Base-by-base conservation (phyloP, 129 eudicot genomes). In the Logfia minima region DNA sequence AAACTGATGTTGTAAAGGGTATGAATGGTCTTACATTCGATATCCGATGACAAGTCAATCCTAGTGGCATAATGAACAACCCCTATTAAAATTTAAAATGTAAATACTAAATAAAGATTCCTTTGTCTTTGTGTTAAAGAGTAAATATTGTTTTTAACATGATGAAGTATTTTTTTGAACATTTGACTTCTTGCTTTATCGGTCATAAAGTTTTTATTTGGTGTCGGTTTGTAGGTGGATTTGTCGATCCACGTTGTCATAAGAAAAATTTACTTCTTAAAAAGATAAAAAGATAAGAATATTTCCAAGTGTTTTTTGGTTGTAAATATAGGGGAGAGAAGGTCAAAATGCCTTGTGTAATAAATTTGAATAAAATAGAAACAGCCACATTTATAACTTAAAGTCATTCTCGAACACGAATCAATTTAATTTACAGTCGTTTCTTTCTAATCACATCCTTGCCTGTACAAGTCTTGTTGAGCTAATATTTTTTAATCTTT, bases 41-140 rank as follows among this genome's bases (percentile, higher is more conserved):
- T 24, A 67, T 39, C n/a, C 18, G 63, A 72, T 11, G 64, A 64
- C 79, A 74, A 39, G 70, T 66, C 70, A 43, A 41, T 80, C 26
- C 80, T 74, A 76, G 84, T 80, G 84, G 71, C 76, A 18, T 66
- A 4, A 29, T 70, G 56, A 75, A 80, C 84, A 67, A n/a, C 70
- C 71, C 65, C 68, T 74, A 21, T 43, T 59, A 24, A 24, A 24
- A 24, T 24, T 24, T 24, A 80, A 74, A 74, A 16, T 4, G 74
- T 34, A 51, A 45, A 26, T 26, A 26, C 2, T 26, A 26, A 24
- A 32, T 51, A 34, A 14, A 79, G 74, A 79, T 72, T 52, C 83
- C 14, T 63, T 63, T 66, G 73, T 39, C 59, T 76, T 18, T 24
- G 8, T 56, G 24, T 58, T 21, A 71, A 70, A 77, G 73, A 79